These are phyloP conservation scores for Aureobasidium sp. DNA, from an alignment of 2,329 filamentous ascomycete species.

Conservation along the genomic window DNA sequence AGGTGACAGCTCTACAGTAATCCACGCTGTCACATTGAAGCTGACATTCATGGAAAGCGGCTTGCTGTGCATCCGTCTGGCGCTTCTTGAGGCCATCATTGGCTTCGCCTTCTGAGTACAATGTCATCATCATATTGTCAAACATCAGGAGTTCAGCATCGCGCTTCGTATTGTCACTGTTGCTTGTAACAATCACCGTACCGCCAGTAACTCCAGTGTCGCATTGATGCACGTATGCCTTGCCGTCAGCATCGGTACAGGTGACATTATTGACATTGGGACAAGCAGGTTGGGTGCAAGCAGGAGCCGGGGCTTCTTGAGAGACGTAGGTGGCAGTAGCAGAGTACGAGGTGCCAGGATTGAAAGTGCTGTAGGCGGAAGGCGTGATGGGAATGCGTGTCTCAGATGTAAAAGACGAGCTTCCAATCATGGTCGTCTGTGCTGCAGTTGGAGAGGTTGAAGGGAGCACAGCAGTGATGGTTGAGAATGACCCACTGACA, in stretches of 20 bases:
- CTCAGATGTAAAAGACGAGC: neutral
- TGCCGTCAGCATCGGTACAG: conserved; percentile 16
- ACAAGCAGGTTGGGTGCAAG: conserved; percentile 7
- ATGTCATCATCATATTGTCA: conserved; percentile 9
- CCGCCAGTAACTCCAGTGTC: conserved; percentile 8
- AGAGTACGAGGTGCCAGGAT: neutral
- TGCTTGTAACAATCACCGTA: neutral
- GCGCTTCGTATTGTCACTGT: neutral
- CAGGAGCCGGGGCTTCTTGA: conserved; percentile 3
- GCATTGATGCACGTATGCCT: conserved; percentile 7
- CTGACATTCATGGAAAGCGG: conserved; percentile 9
- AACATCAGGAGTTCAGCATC: conserved; percentile 12
- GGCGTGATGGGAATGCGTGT: conserved; percentile 9
- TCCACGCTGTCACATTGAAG: neutral
- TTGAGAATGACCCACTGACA: neutral
- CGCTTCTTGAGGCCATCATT: neutral
- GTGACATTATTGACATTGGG: conserved; percentile 1
- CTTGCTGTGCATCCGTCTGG: conserved; percentile 4
- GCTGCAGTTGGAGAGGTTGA: neutral
- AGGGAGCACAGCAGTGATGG: neutral
- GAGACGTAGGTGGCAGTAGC: conserved; percentile 8
- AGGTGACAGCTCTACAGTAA: conserved; percentile 11
- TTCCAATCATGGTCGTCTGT: neutral
- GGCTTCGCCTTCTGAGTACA: neutral
- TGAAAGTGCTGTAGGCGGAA: neutral